These are phyloP conservation scores for Litsea cubeba DNA, from an alignment of 164 flowering plant species.

Conservation along the genomic window DNA sequence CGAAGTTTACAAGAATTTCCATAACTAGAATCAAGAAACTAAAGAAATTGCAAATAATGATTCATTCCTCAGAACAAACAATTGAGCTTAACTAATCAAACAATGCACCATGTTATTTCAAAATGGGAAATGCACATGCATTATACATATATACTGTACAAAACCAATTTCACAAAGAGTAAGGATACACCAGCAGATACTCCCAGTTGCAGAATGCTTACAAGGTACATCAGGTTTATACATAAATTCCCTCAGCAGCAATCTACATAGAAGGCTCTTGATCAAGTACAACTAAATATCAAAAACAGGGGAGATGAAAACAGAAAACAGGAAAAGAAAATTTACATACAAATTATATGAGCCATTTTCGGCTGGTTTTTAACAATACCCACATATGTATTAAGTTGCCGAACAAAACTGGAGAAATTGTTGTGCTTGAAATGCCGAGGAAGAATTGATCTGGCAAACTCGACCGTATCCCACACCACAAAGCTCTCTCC, in stretches of 20 bases:
- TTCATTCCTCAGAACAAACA: too few species aligned
- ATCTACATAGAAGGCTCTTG: conserved; percentile 16
- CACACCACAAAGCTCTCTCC: conserved; percentile 87
- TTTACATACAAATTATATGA: conserved; percentile 34
- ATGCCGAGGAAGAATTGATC: conserved; percentile 58
- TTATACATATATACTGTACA: neutral
- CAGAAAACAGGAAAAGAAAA: conserved; percentile 2
- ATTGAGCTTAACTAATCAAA: neutral
- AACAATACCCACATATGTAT: conserved; percentile 88
- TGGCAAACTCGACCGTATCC: conserved; percentile 71
- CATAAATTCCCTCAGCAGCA: conserved; percentile 12
- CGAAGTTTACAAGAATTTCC: neutral
- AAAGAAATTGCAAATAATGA: neutral
- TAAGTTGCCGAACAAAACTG: conserved; percentile 92
- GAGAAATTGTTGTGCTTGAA: conserved; percentile 98
- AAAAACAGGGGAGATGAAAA: neutral
- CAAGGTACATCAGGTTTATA: conserved; percentile 14
- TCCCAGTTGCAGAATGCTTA: conserved; percentile 7
- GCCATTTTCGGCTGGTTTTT: conserved; percentile 21
- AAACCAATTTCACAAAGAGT: neutral
- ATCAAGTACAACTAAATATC: conserved; percentile 19
- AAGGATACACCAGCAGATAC: conserved; percentile 8
- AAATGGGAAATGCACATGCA: neutral
- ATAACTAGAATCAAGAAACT: neutral
- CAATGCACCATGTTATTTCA: neutral